Base-by-base conservation (phyloP, 2,329 filamentous ascomycete species). In the Pestalotiopsis sp. region DNA sequence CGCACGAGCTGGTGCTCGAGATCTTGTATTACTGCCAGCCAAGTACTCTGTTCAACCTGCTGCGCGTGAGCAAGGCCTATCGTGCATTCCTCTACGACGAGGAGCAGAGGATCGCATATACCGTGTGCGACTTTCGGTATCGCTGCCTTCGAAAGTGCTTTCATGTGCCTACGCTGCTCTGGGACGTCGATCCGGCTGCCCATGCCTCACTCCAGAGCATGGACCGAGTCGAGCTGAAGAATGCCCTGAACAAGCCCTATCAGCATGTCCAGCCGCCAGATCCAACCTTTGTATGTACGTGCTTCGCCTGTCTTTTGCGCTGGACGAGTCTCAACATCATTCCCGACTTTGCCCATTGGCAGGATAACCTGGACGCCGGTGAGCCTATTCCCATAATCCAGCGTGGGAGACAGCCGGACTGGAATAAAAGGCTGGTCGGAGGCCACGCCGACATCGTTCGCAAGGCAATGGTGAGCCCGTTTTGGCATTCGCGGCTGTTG, bases 271-370 rank as follows among this genome's bases (percentile, higher is more conserved):
- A 78, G 52, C 71, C 79, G 1, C 82, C 84, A 0, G 82, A 89
- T 70, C 79, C 81, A 0, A 66, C 75, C 12, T 74, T 82, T n/a
- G 76, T 87, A 3, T 90, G 88, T 77, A 87, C 86, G 1, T 90
- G 88, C 72, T 76, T 87, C 31, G 86, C 85, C 0, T 90, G 88
- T 73, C 77, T 87, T 58, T 73, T 88, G 49, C 81, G 84, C 2
- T 90, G 88, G 88, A 87, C 87, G 71, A 83, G 85, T 14, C 81
- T 90, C 5, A 83, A 82, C 68, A 72, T 88, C 0, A 77, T 83
- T 13, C 81, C 89, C 12, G 88, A 90, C 72, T 86, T 90, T 72
- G 83, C 85, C 0, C 80, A 86, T 73, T 90, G 87, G 84, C 88
- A 89, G 72, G 59, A 73, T 1, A 74, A 86, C 58, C 81, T 90